Conservation (phyloP, 2,329 filamentous ascomycete species). For the Blumeriella jaapii region DNA sequence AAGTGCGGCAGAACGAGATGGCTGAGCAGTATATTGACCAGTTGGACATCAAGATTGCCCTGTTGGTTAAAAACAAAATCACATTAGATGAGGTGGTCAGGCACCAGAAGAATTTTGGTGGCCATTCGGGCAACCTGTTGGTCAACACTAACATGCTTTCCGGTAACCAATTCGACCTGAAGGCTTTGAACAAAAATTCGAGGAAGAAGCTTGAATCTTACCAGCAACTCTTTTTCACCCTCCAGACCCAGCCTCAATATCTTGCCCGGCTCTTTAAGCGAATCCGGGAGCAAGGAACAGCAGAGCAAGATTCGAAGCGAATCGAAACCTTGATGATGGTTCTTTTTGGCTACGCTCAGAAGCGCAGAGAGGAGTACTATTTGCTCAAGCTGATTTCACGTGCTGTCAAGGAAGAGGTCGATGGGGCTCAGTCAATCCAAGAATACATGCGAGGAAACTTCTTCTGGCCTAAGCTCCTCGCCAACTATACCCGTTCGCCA, state of each 20-base stretch:
- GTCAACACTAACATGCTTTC: constrained; percentile 83
- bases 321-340: constrained; percentile 94
- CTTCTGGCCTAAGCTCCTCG: constrained; percentile 82
- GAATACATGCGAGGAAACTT: constrained; percentile 84
- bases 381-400: constrained; percentile 76
- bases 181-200: constrained; percentile 94
- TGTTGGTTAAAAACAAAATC: constrained; percentile 99
- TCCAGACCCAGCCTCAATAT: constrained; percentile 95
- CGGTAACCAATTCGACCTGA: constrained; percentile 87
- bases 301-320: constrained; percentile 86
- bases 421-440: constrained; percentile 58
- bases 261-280: constrained; percentile 78
- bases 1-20: constrained; percentile 94
- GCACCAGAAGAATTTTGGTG: constrained; percentile 92
- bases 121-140: constrained; percentile 72
- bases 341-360: constrained; percentile 93
- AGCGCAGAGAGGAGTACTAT: constrained; percentile 93
- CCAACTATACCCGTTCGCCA: constrained; percentile 81
- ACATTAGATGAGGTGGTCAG: constrained; percentile 95
- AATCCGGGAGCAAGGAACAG: constrained; percentile 68
- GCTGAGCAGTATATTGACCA: constrained; percentile 97
- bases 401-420: constrained; percentile 77
- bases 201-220: constrained; percentile 92
- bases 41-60: constrained; percentile 95
- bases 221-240: constrained; percentile 92